Evolutionary conservation across 2,329 filamentous ascomycete genomes (phyloP).

Genomic region (Pseudogymnoascus destructans): DNA sequence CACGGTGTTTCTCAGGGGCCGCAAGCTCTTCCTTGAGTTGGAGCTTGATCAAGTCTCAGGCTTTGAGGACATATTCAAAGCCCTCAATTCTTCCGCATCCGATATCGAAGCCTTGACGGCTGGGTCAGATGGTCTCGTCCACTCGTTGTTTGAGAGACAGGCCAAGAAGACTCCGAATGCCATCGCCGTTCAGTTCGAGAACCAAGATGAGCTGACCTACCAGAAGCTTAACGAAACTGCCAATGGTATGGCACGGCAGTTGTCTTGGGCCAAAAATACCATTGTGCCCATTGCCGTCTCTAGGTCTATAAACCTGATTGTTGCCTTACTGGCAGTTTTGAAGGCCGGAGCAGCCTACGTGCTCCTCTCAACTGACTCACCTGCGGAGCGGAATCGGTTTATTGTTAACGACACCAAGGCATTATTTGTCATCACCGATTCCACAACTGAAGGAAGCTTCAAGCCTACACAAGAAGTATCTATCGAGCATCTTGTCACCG

Average conservation of each 20-base stretch:
- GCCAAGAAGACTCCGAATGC: not conserved
- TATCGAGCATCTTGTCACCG: not conserved
- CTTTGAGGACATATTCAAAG: not conserved
- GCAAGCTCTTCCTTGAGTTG: not conserved
- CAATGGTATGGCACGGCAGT: not conserved
- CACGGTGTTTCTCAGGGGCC: slow-evolving; percentile 1
- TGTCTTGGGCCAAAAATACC: not conserved
- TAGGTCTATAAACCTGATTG: slow-evolving; percentile 1
- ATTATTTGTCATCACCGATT: not conserved
- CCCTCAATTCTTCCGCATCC: not conserved
- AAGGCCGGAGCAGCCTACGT: slow-evolving; percentile 7
- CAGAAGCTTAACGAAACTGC: not conserved
- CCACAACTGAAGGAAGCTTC: not conserved
- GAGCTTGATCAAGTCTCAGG: slow-evolving; percentile 3
- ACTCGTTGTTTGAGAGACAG: slow-evolving; percentile 4
- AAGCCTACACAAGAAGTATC: not conserved
- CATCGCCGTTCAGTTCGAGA: not conserved
- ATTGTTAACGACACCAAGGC: slow-evolving; percentile 1
- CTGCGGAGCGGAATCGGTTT: not conserved
- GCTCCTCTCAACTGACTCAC: not conserved
- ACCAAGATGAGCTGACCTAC: slow-evolving; percentile 4
- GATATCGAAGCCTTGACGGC: not conserved
- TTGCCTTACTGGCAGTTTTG: slow-evolving; percentile 7
- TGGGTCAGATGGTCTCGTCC: not conserved
- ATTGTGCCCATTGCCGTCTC: slow-evolving; percentile 4